These are phyloP conservation scores for Mucuna pruriens DNA, from an alignment of 306 rosid species.

Conservation along the genomic window DNA sequence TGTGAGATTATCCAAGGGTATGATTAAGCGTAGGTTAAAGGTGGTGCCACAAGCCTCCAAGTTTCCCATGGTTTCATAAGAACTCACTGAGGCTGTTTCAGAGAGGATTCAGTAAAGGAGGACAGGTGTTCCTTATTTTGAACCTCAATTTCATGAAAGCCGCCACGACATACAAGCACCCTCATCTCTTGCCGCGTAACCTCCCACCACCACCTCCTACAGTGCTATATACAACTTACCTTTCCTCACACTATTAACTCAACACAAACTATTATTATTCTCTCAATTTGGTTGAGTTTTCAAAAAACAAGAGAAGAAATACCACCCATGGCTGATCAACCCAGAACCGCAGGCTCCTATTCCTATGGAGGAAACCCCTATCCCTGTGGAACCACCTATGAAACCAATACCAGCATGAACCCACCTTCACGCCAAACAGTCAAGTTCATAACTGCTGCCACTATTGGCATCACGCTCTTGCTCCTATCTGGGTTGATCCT, in stretches of 20 bases:
- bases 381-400: slow-evolving; percentile 25
- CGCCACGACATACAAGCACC: slow-evolving; percentile 46
- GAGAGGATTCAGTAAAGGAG: not conserved
- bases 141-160: slow-evolving; percentile 45
- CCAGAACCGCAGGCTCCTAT: slow-evolving; percentile 29
- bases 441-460: slow-evolving; percentile 58
- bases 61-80: not conserved
- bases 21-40: not conserved
- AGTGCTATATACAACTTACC: slow-evolving; percentile 32
- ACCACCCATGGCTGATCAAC: slow-evolving; percentile 33
- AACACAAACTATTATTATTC: not conserved
- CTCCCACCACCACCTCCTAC: slow-evolving; percentile 23
- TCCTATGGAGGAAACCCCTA: slow-evolving; percentile 26
- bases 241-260: not conserved
- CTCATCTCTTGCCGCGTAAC: slow-evolving; percentile 43
- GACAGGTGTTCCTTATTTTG: slow-evolving; percentile 44
- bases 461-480: slow-evolving; percentile 58
- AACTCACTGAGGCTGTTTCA: not conserved
- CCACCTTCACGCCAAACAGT: slow-evolving; percentile 48
- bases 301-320: not conserved
- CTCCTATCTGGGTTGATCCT: slow-evolving; percentile 55
- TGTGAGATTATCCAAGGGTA: not conserved
- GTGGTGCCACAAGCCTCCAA: not conserved
- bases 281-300: not conserved
- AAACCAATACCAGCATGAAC: not conserved